Base-by-base conservation (phyloP, 108 stramenopile genomes). In the Discostella pseudostelligera region DNA sequence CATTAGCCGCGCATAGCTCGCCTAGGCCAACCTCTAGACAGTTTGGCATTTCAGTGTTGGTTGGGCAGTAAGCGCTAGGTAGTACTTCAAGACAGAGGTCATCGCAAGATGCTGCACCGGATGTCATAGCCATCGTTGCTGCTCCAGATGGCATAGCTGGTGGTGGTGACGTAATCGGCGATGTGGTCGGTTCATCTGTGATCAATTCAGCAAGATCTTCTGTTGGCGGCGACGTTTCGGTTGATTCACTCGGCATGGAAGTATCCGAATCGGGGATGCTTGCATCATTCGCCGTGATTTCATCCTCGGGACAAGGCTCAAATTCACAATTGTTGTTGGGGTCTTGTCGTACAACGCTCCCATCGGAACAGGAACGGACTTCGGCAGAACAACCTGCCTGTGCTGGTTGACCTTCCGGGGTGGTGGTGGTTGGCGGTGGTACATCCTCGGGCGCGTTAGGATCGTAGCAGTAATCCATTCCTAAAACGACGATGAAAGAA, bases 401-500 rank as follows among this genome's bases (percentile, higher is more conserved):
- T 21, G 55, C 42, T 40, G 54, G 24, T 49, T 36, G n/a, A 60
- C 21, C 40, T 4, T 50, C 44, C 11, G 22, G 40, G 7, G 29
- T 62, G 17, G 19, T 43, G 7, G 29, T 62, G 17, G 19, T 43
- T 32, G 63, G 6, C 46, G 24, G 20, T 16, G 66, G 66, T 16
- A 21, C 22, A 46, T 49, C 25, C 10, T 44, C 58, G 12, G 67
- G 58, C 1, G 68, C 57, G 60, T 59, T 54, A 43, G 68, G 76
- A 48, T 69, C 63, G 13, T 69, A 65, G 50, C 76, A 77, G 47
- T 62, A 77, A 47, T 77, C 68, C 63, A 77, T 77, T 44, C 76
- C 76, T 48, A n/a, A 22, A 37, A 40, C 14, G 19, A 39, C 56
- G 65, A 25, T 19, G 13, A 46, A 22, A 60, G 7, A 45, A 24